Percentiles rank a stretch among this genome's conserved stretches.
phyloP scores from a whole-genome alignment of 1,284 basidiomycete genomes.

The Boletus holoroseus region DNA sequence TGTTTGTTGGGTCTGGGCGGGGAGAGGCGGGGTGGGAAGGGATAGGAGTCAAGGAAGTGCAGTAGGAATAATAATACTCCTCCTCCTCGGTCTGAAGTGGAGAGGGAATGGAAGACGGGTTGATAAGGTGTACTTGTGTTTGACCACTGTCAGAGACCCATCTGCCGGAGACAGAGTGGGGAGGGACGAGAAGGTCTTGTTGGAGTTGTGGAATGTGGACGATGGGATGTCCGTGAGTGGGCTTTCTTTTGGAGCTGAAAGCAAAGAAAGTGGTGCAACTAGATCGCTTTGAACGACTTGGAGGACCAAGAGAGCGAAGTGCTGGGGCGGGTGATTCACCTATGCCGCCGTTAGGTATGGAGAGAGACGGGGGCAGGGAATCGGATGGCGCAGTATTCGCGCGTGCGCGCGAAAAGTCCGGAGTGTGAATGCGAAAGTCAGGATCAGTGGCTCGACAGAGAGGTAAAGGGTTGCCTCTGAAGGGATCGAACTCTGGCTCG shows the following conservation, averaged over 20 bases:
- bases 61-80: constrained; percentile 44
- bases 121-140: constrained; percentile 15
- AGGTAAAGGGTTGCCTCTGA: constrained; percentile 28
- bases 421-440: constrained; percentile 7
- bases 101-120: constrained; percentile 21
- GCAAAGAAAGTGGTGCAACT: constrained; percentile 43
- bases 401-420: constrained; percentile 7
- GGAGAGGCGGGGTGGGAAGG: constrained; percentile 1
- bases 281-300: constrained; percentile 35
- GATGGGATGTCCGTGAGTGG: constrained; percentile 9
- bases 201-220: constrained; percentile 14
- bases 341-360: constrained; percentile 47
- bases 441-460: neutral
- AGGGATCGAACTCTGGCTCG: constrained; percentile 35
- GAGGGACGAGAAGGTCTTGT: constrained; percentile 7
- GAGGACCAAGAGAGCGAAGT: constrained; percentile 21
- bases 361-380: constrained; percentile 37
- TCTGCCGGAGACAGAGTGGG: constrained; percentile 16
- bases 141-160: constrained; percentile 15
- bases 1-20: constrained; percentile 3
- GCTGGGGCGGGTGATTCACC: constrained; percentile 53
- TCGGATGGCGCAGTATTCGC: constrained; percentile 26
- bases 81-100: constrained; percentile 31
- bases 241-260: constrained; percentile 27
- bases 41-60: constrained; percentile 29